Conservation (phyloP, 768 basidiomycete species). For the Russula griseocarnosa region DNA sequence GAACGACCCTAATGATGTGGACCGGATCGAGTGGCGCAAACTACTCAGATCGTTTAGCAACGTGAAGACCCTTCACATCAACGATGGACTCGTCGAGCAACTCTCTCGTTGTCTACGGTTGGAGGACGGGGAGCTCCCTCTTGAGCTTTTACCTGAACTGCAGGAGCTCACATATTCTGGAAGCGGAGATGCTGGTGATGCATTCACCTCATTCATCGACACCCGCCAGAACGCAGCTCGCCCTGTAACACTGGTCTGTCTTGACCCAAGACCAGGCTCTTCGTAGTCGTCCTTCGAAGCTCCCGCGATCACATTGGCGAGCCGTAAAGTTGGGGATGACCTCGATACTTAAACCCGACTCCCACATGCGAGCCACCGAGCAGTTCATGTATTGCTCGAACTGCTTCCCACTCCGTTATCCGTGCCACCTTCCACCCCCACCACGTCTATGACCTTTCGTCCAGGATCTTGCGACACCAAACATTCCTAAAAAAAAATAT, state of each 20-base stretch:
- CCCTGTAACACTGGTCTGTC: not conserved
- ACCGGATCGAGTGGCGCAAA: not conserved
- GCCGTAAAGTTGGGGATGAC: no score
- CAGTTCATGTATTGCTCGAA: no score
- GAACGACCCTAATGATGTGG: no score
- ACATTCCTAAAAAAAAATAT: no score
- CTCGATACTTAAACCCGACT: no score
- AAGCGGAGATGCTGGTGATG: not conserved
- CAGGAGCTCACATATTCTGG: not conserved
- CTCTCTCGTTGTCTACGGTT: slow-evolving; percentile 1
- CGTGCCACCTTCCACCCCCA: no score
- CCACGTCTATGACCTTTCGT: no score
- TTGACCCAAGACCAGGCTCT: no score
- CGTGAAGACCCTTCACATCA: not conserved
- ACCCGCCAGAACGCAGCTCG: slow-evolving; percentile 20
- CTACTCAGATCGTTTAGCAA: not conserved
- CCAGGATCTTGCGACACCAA: no score
- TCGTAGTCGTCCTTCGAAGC: fast-evolving
- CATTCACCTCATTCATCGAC: slow-evolving; percentile 6
- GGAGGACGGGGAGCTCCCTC: not conserved
- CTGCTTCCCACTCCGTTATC: no score
- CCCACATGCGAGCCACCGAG: no score
- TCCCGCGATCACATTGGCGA: not conserved
- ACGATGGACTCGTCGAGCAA: not conserved
- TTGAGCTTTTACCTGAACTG: not conserved